phyloP scores from a whole-genome alignment of 805 yeast species.

The Ogataea wickerhamii region DNA sequence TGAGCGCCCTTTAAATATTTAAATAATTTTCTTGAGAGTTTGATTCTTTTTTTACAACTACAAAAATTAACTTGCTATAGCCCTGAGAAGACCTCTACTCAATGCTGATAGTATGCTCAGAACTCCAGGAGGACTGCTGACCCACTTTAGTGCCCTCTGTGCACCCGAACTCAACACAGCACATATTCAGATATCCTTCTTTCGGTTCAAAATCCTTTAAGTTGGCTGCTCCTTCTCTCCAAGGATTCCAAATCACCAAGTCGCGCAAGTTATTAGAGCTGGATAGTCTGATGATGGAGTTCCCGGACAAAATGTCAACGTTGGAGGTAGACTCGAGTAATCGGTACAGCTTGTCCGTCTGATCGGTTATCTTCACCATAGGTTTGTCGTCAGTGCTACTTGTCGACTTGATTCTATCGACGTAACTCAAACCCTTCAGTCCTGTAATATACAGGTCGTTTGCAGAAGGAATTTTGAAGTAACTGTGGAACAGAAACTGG shows the following conservation, averaged over 20 bases:
- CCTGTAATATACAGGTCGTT: slow-evolving; percentile 21
- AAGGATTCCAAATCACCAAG: slow-evolving; percentile 23
- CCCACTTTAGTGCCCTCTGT: slow-evolving; percentile 10
- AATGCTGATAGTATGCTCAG: slow-evolving; percentile 13
- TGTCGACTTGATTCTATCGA: slow-evolving; percentile 13
- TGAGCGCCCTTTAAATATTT: background rate
- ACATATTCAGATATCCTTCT: slow-evolving; percentile 14
- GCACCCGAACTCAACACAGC: slow-evolving; percentile 22
- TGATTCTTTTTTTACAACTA: background rate
- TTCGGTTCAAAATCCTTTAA: slow-evolving; percentile 22
- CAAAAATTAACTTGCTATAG: background rate
- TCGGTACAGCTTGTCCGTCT: slow-evolving; percentile 16
- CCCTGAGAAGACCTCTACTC: slow-evolving; percentile 1
- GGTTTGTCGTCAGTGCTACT: slow-evolving; percentile 8
- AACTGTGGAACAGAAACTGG: slow-evolving; percentile 20
- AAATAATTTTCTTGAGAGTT: background rate
- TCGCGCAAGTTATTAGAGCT: slow-evolving; percentile 12
- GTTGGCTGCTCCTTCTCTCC: slow-evolving; percentile 13
- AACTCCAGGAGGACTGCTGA: slow-evolving; percentile 13
- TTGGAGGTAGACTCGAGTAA: slow-evolving; percentile 2
- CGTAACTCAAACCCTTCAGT: slow-evolving; percentile 10
- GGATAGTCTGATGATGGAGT: slow-evolving; percentile 11
- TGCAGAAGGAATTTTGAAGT: slow-evolving; percentile 16
- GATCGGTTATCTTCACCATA: slow-evolving; percentile 13
- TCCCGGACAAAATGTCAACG: slow-evolving; percentile 18